phyloP scores from a whole-genome alignment of 2,329 filamentous ascomycete genomes.

The Beauveria varroae region DNA sequence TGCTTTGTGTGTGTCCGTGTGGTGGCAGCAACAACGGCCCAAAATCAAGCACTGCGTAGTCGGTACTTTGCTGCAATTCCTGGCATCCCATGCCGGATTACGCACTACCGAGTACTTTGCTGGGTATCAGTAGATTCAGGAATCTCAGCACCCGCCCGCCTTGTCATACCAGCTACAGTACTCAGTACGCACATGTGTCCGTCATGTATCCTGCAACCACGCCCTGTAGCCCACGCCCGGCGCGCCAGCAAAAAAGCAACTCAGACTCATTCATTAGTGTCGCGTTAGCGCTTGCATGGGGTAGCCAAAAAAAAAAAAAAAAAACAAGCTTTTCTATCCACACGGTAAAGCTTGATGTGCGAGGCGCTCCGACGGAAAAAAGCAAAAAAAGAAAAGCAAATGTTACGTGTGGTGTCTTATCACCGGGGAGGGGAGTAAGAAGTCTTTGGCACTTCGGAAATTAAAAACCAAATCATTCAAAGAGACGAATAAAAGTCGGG shows the following conservation, averaged over 20 bases:
- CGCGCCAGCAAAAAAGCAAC: background rate
- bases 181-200: background rate
- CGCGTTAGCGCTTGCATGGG: slow-evolving; percentile 1
- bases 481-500: too few relatives aligned
- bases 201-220: background rate
- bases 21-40: too few relatives aligned
- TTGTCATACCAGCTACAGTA: too few relatives aligned
- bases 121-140: background rate
- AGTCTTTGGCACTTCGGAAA: background rate
- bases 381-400: background rate
- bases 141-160: background rate
- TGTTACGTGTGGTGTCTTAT: background rate
- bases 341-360: background rate
- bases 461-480: too few relatives aligned
- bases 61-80: background rate
- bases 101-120: background rate
- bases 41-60: background rate
- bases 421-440: background rate
- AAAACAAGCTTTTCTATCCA: slow-evolving; percentile 7
- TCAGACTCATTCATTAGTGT: background rate
- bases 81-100: background rate
- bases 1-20: too few relatives aligned
- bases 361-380: background rate
- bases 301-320: background rate
- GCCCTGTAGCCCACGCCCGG: background rate